These are phyloP conservation scores for Pigoraptor vietnamica DNA, from an alignment of 78 protist genomes.

Conservation along the genomic window DNA sequence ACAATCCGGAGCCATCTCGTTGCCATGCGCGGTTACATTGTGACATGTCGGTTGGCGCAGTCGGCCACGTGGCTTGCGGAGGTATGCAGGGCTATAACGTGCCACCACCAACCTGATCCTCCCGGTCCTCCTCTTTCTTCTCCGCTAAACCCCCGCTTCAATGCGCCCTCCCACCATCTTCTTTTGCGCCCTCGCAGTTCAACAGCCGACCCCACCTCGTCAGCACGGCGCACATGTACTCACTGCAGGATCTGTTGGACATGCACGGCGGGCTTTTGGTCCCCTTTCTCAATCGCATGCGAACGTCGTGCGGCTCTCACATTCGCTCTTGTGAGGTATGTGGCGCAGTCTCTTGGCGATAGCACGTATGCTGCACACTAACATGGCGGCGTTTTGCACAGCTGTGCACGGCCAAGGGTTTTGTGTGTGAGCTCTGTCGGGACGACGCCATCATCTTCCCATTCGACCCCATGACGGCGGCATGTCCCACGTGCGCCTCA, in stretches of 20 bases:
- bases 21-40: background rate
- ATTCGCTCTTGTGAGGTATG: no score
- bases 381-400: no score
- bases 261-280: no score
- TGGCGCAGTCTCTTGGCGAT: no score
- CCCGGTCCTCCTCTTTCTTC: background rate
- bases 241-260: background rate
- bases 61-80: background rate
- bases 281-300: no score
- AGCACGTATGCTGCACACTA: no score
- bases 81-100: no score
- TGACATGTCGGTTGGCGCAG: background rate
- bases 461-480: background rate
- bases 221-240: background rate
- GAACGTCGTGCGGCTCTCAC: no score
- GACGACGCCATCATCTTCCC: background rate
- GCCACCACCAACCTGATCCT: no score
- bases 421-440: background rate
- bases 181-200: background rate
- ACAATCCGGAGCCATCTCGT: background rate
- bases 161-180: background rate
- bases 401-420: constrained; percentile 1
- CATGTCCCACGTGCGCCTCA: background rate
- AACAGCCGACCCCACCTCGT: background rate
- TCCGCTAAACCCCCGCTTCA: background rate